Conservation (phyloP, 331 rosid genomes). For the Acacia concinna region DNA sequence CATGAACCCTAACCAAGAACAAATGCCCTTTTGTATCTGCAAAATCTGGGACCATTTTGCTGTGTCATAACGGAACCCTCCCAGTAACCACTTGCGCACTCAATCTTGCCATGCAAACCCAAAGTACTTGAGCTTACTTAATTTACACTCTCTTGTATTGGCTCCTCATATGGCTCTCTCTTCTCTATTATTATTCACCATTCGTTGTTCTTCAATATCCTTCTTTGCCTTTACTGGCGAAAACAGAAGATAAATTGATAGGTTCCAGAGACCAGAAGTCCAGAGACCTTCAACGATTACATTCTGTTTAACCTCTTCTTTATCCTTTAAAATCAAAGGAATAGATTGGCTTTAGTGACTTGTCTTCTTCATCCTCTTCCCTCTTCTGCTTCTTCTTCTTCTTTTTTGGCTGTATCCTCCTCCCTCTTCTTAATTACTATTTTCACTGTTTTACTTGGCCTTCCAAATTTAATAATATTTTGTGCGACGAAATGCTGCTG, state of each 20-base stretch:
- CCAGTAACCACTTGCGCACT: neutral
- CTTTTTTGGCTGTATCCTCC: too few relatives aligned
- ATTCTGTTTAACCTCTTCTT: neutral
- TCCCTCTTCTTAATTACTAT: neutral
- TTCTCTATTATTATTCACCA: neutral
- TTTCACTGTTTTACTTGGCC: neutral
- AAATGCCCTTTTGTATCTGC: neutral
- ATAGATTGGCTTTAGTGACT: neutral
- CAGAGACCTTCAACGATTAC: neutral
- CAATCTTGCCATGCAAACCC: neutral
- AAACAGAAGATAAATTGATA: neutral
- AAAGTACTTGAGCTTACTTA: neutral
- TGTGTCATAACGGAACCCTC: neutral
- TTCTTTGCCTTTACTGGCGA: neutral
- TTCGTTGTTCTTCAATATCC: neutral
- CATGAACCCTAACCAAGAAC: neutral
- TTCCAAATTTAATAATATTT: neutral
- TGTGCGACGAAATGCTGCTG: neutral
- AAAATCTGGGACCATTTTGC: neutral
- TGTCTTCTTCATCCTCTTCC: neutral
- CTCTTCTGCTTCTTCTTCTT: too few relatives aligned
- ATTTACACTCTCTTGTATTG: neutral
- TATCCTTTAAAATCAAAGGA: neutral
- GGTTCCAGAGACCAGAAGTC: neutral
- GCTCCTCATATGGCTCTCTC: neutral